phyloP scores from a whole-genome alignment of 768 basidiomycete genomes.

The Boletus eberwhitei region DNA sequence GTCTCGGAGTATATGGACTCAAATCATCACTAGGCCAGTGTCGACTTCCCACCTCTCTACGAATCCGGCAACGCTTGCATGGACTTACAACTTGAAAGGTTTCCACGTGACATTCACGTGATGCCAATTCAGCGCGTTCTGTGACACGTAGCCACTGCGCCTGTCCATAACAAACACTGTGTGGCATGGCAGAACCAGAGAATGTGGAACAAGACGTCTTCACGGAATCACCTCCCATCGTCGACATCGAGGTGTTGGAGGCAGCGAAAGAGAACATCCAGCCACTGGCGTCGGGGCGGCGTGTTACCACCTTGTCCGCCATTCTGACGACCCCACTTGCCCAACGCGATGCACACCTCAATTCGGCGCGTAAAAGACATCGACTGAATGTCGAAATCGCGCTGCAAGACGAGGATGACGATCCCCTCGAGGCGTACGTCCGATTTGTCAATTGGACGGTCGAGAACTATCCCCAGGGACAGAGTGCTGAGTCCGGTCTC shows the following conservation, averaged over 20 bases:
- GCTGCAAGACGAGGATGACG: conserved; percentile 71
- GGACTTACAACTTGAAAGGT: too few species aligned
- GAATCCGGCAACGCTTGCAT: too few species aligned
- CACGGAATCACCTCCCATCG: conserved; percentile 45
- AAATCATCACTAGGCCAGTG: too few species aligned
- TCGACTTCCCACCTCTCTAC: too few species aligned
- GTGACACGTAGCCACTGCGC: background rate
- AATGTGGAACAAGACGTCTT: conserved; percentile 42
- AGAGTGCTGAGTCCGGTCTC: conserved; percentile 85
- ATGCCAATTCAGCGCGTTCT: conserved; percentile 15
- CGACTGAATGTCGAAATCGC: conserved; percentile 72
- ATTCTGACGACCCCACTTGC: conserved; percentile 75
- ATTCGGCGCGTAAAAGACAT: conserved; percentile 60
- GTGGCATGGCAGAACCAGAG: conserved; percentile 19
- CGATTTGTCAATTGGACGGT: conserved; percentile 88
- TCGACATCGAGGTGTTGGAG: conserved; percentile 79
- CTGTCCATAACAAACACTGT: background rate
- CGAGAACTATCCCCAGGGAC: conserved; percentile 92
- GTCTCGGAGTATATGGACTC: too few species aligned
- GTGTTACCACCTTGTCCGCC: conserved; percentile 73
- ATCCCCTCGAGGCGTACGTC: conserved; percentile 83
- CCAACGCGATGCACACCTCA: conserved; percentile 67
- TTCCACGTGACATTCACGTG: conserved; percentile 23
- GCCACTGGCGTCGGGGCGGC: conserved; percentile 73
- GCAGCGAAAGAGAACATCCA: conserved; percentile 87